Evolutionary conservation across 2,329 filamentous ascomycete genomes (phyloP).

Genomic region (Clonostachys byssicola): DNA sequence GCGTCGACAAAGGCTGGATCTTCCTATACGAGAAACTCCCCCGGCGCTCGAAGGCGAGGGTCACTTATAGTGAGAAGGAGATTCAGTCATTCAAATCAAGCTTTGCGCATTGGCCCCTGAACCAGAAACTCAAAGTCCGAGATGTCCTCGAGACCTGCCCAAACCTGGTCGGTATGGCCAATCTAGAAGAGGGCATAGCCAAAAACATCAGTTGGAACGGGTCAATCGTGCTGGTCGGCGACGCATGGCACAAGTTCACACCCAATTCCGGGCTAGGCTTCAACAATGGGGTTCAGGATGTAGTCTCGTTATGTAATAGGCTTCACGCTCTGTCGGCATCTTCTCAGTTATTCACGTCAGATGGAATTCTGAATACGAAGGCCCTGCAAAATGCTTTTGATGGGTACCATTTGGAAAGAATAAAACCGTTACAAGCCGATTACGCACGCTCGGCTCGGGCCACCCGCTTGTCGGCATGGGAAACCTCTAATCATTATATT

Average conservation of each 20-base stretch:
- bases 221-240: conserved; percentile 20
- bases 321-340: background rate
- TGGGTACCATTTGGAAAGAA: background rate
- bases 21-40: conserved; percentile 23
- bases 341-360: too few relatives aligned
- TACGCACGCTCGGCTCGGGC: background rate
- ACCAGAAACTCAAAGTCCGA: conserved; percentile 15
- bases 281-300: conserved; percentile 20
- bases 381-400: background rate
- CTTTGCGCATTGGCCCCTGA: conserved; percentile 19
- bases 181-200: conserved; percentile 29
- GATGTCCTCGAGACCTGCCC: conserved; percentile 21
- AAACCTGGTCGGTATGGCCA: conserved; percentile 17
- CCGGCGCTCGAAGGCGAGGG: conserved; percentile 12
- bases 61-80: conserved; percentile 16
- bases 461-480: background rate
- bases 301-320: conserved; percentile 12
- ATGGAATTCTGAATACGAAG: background rate
- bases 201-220: conserved; percentile 25
- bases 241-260: conserved; percentile 23
- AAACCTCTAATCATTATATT: background rate
- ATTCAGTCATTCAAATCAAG: conserved; percentile 11
- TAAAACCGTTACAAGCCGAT: background rate
- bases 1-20: conserved; percentile 11
- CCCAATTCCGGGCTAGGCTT: conserved; percentile 19